These are phyloP conservation scores for Glarea lozoyensis DNA, from an alignment of 495 filamentous ascomycete genomes.

Conservation along the genomic window DNA sequence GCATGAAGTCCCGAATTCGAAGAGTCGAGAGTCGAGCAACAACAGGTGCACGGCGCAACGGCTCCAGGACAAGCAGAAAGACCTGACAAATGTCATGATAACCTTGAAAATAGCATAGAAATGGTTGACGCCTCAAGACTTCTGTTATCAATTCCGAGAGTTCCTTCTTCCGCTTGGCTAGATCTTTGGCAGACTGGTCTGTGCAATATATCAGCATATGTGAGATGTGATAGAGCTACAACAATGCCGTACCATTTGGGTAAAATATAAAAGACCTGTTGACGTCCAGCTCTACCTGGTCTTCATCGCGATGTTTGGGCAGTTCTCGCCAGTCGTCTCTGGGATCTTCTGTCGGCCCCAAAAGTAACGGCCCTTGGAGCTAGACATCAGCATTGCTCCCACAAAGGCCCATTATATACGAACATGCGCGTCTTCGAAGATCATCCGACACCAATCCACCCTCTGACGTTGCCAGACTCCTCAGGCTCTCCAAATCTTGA, in stretches of 20 bases:
- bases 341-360: conserved; percentile 30
- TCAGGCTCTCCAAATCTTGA: conserved; percentile 53
- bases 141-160: conserved; percentile 68
- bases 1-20: conserved; percentile 95
- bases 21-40: conserved; percentile 76
- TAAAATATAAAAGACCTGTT: conserved; percentile 97
- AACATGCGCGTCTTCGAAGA: conserved; percentile 78
- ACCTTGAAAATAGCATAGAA: conserved; percentile 94
- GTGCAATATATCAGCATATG: conserved; percentile 14
- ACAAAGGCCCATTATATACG: conserved; percentile 45
- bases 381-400: conserved; percentile 13
- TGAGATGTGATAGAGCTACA: conserved; percentile 11
- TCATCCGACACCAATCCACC: conserved; percentile 74
- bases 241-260: conserved; percentile 54
- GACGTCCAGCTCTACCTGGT: conserved; percentile 85
- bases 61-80: conserved; percentile 74
- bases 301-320: conserved; percentile 69
- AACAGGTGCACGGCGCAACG: conserved; percentile 41
- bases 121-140: conserved; percentile 70
- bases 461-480: conserved; percentile 56
- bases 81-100: conserved; percentile 99
- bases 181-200: conserved; percentile 29
- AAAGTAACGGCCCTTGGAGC: conserved; percentile 65
- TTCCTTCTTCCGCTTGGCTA: conserved; percentile 56
- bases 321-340: conserved; percentile 41